A percentile compares a stretch with the other conserved stretches of the same genome.
Conservation (phyloP, 2,329 filamentous ascomycete genomes). For the Metarhizium anisopliae region DNA sequence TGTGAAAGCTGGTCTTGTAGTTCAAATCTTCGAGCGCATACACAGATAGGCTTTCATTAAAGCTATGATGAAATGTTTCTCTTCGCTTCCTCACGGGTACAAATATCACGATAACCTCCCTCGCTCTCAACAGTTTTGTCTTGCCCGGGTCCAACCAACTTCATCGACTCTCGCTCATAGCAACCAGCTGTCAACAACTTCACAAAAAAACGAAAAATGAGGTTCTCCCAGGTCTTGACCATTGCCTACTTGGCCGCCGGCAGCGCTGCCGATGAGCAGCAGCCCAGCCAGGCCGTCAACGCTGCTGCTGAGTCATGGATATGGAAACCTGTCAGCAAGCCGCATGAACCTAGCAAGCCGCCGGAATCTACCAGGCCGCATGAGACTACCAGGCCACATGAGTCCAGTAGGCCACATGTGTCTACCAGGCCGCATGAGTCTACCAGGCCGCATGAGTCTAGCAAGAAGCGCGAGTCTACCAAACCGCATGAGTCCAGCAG, state of each 20-base stretch:
- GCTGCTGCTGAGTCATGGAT: not conserved
- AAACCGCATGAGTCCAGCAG: too few species aligned
- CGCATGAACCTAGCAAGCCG: too few species aligned
- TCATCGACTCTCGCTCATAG: slow-evolving; percentile 9
- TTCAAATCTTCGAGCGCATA: not conserved
- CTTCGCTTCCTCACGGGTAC: not conserved
- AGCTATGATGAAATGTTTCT: not conserved
- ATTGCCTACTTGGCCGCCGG: slow-evolving; percentile 3
- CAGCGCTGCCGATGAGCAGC: not conserved
- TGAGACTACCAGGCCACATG: too few species aligned
- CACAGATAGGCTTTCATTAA: not conserved
- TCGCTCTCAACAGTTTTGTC: not conserved
- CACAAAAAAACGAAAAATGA: slow-evolving; percentile 21
- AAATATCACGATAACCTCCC: not conserved
- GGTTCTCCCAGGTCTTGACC: slow-evolving; percentile 22
- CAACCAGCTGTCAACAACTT: not conserved
- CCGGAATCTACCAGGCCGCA: too few species aligned
- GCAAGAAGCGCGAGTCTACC: too few species aligned
- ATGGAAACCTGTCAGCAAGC: too few species aligned
- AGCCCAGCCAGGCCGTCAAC: not conserved
- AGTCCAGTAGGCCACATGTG: too few species aligned
- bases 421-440: too few species aligned
- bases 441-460: too few species aligned
- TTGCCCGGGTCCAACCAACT: slow-evolving; percentile 4
- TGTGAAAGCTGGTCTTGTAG: not conserved